These are phyloP conservation scores for Casuarina equisetifolia DNA, from an alignment of 306 rosid genomes.

Conservation along the genomic window DNA sequence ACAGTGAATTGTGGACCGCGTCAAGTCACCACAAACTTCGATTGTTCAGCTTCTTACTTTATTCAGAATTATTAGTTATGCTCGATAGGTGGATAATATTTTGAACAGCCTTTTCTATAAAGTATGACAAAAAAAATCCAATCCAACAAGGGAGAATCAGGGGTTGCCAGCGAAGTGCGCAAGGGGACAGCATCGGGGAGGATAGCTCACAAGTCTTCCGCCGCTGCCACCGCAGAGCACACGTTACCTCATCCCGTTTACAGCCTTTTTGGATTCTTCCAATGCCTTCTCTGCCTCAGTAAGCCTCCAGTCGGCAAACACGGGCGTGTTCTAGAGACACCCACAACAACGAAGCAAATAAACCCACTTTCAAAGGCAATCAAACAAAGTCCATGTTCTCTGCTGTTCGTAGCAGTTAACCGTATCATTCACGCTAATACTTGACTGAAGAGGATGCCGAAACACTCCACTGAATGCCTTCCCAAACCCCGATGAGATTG, in stretches of 20 bases:
- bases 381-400: background rate
- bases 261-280: background rate
- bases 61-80: background rate
- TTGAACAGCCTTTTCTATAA: background rate
- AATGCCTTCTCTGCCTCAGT: background rate
- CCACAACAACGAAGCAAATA: background rate
- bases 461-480: background rate
- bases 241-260: background rate
- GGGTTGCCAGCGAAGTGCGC: constrained; percentile 16
- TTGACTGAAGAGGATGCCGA: background rate
- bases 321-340: background rate
- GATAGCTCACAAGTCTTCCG: constrained; percentile 21
- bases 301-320: background rate
- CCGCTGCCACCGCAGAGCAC: constrained; percentile 23
- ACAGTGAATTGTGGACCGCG: background rate
- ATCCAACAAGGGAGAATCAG: constrained; percentile 1
- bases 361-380: background rate
- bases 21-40: background rate
- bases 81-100: background rate
- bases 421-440: background rate
- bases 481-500: background rate
- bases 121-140: background rate
- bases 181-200: background rate
- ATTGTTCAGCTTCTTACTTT: background rate
- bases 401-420: background rate